Evolutionary conservation across 305 asterid species (phyloP).

Genomic region (Fraxinus xanthoxyloides): DNA sequence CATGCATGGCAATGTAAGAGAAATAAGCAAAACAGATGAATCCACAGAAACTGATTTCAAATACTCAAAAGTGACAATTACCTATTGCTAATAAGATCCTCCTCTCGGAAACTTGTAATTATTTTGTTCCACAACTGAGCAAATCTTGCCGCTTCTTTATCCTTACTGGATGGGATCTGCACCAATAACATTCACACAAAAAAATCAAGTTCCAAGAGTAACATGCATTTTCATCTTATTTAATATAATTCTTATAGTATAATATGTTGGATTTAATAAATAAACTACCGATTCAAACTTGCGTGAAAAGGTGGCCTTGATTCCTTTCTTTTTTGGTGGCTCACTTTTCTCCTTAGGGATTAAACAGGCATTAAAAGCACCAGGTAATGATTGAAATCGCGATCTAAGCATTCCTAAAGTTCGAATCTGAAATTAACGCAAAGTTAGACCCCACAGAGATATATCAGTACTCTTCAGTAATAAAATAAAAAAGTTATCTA

Average conservation of each 20-base stretch:
- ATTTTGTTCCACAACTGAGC: conserved; percentile 99
- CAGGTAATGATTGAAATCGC: conserved; percentile 83
- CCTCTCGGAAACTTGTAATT: conserved; percentile 95
- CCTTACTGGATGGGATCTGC: conserved; percentile 83
- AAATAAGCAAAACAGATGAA: conserved; percentile 14
- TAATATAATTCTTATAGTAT: not conserved
- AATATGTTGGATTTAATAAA: conserved; percentile 11
- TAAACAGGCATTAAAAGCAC: conserved; percentile 88
- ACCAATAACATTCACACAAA: conserved; percentile 23
- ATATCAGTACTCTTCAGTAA: conserved; percentile 2
- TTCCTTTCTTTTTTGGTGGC: conserved; percentile 77
- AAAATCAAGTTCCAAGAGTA: conserved; percentile 13
- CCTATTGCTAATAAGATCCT: conserved; percentile 95
- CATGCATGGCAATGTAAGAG: conserved; percentile 24
- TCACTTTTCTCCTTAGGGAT: conserved; percentile 87
- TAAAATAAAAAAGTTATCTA: conserved; percentile 14
- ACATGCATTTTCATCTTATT: conserved; percentile 1
- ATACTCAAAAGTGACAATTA: conserved; percentile 28
- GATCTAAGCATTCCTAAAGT: conserved; percentile 99
- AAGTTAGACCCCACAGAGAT: conserved; percentile 22
- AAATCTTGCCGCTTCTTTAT: conserved; percentile 93
- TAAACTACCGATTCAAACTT: conserved; percentile 66
- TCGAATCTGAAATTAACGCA: conserved; percentile 62
- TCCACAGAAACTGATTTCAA: conserved; percentile 12
- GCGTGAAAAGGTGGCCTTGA: conserved; percentile 90